Evolutionary conservation across 2,329 filamentous ascomycete genomes (phyloP), one percentile per base, ranked within the genome.

Genomic region (Colletotrichum kahawae): DNA sequence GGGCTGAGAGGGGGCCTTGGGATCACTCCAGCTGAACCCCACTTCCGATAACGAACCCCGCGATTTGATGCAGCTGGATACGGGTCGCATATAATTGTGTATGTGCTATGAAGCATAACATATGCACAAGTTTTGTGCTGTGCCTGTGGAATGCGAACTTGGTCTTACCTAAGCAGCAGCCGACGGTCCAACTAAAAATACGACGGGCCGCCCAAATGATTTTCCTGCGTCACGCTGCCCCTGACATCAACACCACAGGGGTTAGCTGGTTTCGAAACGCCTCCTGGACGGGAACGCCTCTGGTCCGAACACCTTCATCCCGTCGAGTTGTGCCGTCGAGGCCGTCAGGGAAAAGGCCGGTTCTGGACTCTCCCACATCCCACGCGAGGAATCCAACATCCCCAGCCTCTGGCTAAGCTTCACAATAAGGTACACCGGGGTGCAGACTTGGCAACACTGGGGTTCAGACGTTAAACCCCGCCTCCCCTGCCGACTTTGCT

Each of bases 281-380:
- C 71, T 65, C 74, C 74, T 76, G 38, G 60, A 67, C 66, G 51
- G 38, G 43, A 76, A 69, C 59, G 59, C 70, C 51, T 54, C 62
- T 70, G 74, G 60, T 70, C 70, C 64, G 74, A 76, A 75, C 74
- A 31, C 66, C 51, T 70, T 73, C 67, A 51, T 75, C 69, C 70
- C 56, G 48, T 73, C 69, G 36, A 54, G 48, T 21, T 33, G 27
- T 21, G 33, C 10, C 67, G 57, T 56, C 34, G 62, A 72, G 34
- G 34, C 56, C 43, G 43, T 48, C 69, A 67, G 33, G 60, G 62
- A 67, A 56, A 33, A 31, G 38, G 63, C 63, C 69, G 33, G 38
- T 67, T 71, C 63, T 75, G 62, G 56, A 38, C 67, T 29, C 70
- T 57, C 64, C 48, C 21, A 54, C 57, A 43, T 60, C 43, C 48